Conservation (phyloP, 139 green algal species). For the Dunaliella primolecta region DNA sequence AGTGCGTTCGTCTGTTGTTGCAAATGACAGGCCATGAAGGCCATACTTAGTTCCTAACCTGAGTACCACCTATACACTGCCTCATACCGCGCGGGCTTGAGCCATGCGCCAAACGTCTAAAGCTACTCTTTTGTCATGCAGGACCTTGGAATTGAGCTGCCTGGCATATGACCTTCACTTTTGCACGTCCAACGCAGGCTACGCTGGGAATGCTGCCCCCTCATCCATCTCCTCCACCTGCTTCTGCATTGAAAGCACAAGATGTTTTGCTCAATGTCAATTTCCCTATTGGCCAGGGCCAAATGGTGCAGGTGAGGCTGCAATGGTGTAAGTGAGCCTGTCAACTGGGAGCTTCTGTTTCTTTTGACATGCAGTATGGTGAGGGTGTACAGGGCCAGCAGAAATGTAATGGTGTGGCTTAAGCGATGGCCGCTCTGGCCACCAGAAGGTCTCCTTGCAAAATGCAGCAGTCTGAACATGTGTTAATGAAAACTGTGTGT, state of each 20-base stretch:
- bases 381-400: not conserved
- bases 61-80: not conserved
- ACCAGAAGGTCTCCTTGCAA: not conserved
- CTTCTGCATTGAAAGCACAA: not conserved
- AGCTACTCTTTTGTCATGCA: too few relatives aligned
- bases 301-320: conserved; percentile 27
- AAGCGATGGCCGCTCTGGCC: not conserved
- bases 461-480: not conserved
- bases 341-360: not conserved
- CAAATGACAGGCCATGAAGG: not conserved
- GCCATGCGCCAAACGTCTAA: not conserved
- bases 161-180: too few relatives aligned
- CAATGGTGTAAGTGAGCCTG: not conserved
- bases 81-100: not conserved
- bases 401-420: not conserved
- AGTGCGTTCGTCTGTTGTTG: not conserved
- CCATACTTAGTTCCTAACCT: not conserved
- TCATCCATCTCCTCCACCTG: not conserved
- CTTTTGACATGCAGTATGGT: not conserved
- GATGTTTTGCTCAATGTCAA: conserved; percentile 59
- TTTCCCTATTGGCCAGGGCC: conserved; percentile 33
- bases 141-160: too few relatives aligned
- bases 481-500: too few relatives aligned
- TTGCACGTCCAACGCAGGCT: too few relatives aligned
- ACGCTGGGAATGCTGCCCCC: conserved; percentile 35